Evolutionary conservation across 306 rosid species (phyloP), one percentile per base, ranked within the genome.

Genomic region (Castanospermum australe): DNA sequence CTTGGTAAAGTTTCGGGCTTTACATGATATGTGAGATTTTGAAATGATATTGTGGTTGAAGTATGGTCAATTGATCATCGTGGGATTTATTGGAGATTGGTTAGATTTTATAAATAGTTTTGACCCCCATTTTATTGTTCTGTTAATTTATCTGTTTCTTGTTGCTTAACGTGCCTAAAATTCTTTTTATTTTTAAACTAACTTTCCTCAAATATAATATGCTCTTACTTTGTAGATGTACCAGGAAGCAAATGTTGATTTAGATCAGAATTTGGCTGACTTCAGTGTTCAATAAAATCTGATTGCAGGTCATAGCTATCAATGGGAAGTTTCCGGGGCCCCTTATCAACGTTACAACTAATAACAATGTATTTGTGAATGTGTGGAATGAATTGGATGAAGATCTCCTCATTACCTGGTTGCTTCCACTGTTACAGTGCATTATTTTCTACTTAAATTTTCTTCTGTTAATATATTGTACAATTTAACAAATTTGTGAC

Each of bases 321-420:
- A 88, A 94, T 22, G 93, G 80, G 30, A 69, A 85, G 67, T 91
- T 94, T 84, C 99, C 99, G 6, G 99, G 99, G 9, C 92, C 93
- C 21, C 33, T 84, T 17, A 67, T 94, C 66, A 94, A 89, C 50
- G 90, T 86, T 55, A 92, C 97, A 14, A 94, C 99, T 4, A 90
- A 93, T 77, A 81, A 92, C 80, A 86, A 92, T 86, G 86, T 92
- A 44, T 21, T 52, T 61, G 87, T 90, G 10, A 92, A 91, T 72
- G 97, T 94, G 18, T 35, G 15, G 73, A 94, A 94, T 66, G 91
- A 84, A 4, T 81, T 94, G 83, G 97, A 92, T 47, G 97, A 94
- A 67, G 77, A 84, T 33, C 87, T 94, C 45, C 92, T 94, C 21
- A 57, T 94, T 18, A 90, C 97, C 47, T 94, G 99, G 99, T 94